Conservation (phyloP, 495 filamentous ascomycete species). For the Lineolata rhizophorae region DNA sequence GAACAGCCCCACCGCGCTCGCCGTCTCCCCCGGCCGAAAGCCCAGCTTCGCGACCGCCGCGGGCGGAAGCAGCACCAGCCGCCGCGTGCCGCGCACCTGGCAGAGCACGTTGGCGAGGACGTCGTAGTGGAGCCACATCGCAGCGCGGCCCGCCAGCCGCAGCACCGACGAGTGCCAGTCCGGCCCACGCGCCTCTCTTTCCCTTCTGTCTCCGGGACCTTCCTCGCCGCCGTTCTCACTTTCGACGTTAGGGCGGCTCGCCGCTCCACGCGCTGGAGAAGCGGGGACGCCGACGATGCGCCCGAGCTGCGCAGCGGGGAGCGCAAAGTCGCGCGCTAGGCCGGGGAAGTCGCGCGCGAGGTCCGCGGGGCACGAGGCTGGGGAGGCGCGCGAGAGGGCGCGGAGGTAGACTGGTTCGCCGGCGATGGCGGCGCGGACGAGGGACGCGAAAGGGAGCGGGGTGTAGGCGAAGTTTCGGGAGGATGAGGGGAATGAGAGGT, state of each 20-base stretch:
- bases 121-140: slow-evolving; percentile 88
- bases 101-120: slow-evolving; percentile 82
- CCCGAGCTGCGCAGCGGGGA: slow-evolving; percentile 36
- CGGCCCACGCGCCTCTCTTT: too few relatives aligned
- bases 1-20: slow-evolving; percentile 55
- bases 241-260: too few relatives aligned
- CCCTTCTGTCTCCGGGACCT: too few relatives aligned
- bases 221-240: too few relatives aligned
- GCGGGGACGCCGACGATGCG: too few relatives aligned
- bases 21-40: slow-evolving; percentile 57
- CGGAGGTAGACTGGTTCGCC: slow-evolving; percentile 56
- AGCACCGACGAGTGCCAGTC: slow-evolving; percentile 53
- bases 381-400: slow-evolving; percentile 44
- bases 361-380: slow-evolving; percentile 42
- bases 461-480: slow-evolving; percentile 63
- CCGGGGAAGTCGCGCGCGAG: slow-evolving; percentile 48
- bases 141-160: slow-evolving; percentile 59
- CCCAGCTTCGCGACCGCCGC: slow-evolving; percentile 43
- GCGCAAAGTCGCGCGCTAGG: slow-evolving; percentile 45
- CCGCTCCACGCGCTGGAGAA: too few relatives aligned
- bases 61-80: slow-evolving; percentile 58
- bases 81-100: slow-evolving; percentile 50
- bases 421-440: slow-evolving; percentile 36
- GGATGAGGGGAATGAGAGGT: slow-evolving; percentile 23
- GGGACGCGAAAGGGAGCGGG: slow-evolving; percentile 43